Evolutionary conservation across 169 alveolate genomes (phyloP).

Genomic region (Hepatocystis sp.): DNA sequence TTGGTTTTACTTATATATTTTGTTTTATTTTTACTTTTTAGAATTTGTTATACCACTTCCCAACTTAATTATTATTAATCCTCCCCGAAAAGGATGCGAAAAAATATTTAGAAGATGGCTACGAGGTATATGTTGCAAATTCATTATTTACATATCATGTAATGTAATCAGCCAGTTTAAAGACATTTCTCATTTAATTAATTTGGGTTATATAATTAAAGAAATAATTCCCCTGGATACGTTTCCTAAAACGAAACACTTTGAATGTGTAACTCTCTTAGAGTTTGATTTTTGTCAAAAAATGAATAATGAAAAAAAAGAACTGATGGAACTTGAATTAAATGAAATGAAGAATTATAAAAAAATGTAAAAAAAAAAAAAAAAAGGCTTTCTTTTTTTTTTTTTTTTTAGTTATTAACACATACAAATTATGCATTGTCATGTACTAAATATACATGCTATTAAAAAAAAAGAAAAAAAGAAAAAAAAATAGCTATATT

Average conservation of each 20-base stretch:
- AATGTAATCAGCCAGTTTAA: slow-evolving; percentile 48
- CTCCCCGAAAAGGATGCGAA: slow-evolving; percentile 76
- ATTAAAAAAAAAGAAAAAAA: too few relatives aligned
- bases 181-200: slow-evolving; percentile 57
- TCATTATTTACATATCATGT: slow-evolving; percentile 62
- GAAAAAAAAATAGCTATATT: too few relatives aligned
- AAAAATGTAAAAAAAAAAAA: too few relatives aligned
- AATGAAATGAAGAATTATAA: slow-evolving; percentile 28
- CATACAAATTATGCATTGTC: too few relatives aligned
- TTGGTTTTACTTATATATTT: background rate
- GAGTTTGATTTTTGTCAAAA: slow-evolving; percentile 48
- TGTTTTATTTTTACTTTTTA: slow-evolving; percentile 1
- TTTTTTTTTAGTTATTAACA: too few relatives aligned
- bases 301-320: slow-evolving; percentile 29
- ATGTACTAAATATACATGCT: too few relatives aligned
- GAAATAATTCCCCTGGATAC: slow-evolving; percentile 74
- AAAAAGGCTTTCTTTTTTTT: too few relatives aligned
- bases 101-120: slow-evolving; percentile 76
- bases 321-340: slow-evolving; percentile 43
- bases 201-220: slow-evolving; percentile 38
- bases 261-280: slow-evolving; percentile 45
- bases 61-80: slow-evolving; percentile 58
- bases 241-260: slow-evolving; percentile 71
- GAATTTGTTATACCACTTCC: slow-evolving; percentile 75
- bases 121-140: slow-evolving; percentile 48